Base-by-base conservation (phyloP, 2,329 filamentous ascomycete genomes). In the Periconia digitata region DNA sequence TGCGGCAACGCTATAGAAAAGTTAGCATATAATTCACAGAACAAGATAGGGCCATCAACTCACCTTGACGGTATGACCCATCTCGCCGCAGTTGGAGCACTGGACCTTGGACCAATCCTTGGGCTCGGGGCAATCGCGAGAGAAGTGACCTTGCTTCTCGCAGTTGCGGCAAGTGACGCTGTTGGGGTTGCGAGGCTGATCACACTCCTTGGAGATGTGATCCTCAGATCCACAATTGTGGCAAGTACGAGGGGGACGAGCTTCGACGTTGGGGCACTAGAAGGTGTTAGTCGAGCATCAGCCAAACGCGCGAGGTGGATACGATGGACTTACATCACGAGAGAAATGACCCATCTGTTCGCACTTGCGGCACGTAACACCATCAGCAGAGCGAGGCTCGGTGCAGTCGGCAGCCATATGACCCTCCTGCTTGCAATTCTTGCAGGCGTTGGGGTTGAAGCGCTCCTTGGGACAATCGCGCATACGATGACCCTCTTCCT, bases 321-420 rank as follows among this genome's bases (percentile, higher is more conserved):
- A 18, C 6, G 17, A 18, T n/a, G 7, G 32, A 58, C 58, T 57
- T 45, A 63, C 63, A 21, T 70, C 69, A 35, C 55, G 61, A 20
- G 66, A 69, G 51, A 72, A 71, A 34, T 72, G 69, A 15, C 69
- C 70, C 10, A 56, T 81, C 70, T 84, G 75, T 35, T 76, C 75
- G 61, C 85, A 87, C 67, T 83, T 85, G 59, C 80, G 82, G 65
- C 85, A 89, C 64, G 87, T 83, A 1, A 87, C 79, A 44, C 79
- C 78, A 22, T 78, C 80, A 27, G 72, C 70, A 22, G 83, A 79
- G 32, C 70, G 70, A 38, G 73, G 73, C 50, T 76, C 71, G 39
- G 70, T 59, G 52, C 74, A 74, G 22, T 76, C 72, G 50, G 64
- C 67, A 20, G 69, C 54, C 20, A 47, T 63, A 37, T 66, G 63